These are phyloP conservation scores for Chrysoporthe deuterocubensis DNA, from an alignment of 2,329 filamentous ascomycete genomes.

Conservation along the genomic window DNA sequence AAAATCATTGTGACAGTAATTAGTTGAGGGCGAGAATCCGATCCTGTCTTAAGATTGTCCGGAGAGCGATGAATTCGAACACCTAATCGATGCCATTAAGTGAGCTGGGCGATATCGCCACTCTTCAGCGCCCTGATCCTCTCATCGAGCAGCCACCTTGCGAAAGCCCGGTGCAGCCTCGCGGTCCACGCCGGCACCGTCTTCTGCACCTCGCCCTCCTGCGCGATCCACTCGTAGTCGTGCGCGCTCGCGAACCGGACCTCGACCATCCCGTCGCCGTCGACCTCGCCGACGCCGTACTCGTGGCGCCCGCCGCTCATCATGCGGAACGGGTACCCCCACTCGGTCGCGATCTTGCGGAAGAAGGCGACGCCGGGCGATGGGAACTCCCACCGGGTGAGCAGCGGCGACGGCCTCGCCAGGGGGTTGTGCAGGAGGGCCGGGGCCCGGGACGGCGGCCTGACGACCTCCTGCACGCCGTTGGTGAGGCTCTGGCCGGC, in stretches of 20 bases:
- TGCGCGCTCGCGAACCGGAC: conserved; percentile 19
- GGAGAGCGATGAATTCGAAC: no score
- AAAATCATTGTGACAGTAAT: no score
- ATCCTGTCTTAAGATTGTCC: no score
- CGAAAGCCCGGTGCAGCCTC: neutral
- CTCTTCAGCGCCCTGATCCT: neutral
- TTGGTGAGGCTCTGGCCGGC: conserved; percentile 14
- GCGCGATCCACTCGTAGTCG: conserved; percentile 15
- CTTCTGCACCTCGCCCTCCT: no score
- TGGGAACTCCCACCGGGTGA: conserved; percentile 15
- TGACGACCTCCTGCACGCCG: conserved; percentile 16
- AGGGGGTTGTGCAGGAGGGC: conserved; percentile 12
- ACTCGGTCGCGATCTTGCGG: conserved; percentile 15
- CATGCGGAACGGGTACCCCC: conserved; percentile 19
- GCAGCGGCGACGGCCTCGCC: conserved; percentile 12
- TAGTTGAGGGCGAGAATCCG: no score
- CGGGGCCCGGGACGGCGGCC: conserved; percentile 3
- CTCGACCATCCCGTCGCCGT: conserved; percentile 8
- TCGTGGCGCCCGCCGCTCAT: conserved; percentile 24
- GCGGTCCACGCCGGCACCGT: no score
- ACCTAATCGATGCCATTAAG: no score
- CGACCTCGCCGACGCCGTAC: conserved; percentile 10
- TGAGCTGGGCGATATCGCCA: no score
- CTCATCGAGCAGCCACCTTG: neutral
- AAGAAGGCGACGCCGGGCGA: conserved; percentile 12